phyloP scores from a whole-genome alignment of 2,329 filamentous ascomycete genomes.

The Hymenotorrendiella dingleyae region DNA sequence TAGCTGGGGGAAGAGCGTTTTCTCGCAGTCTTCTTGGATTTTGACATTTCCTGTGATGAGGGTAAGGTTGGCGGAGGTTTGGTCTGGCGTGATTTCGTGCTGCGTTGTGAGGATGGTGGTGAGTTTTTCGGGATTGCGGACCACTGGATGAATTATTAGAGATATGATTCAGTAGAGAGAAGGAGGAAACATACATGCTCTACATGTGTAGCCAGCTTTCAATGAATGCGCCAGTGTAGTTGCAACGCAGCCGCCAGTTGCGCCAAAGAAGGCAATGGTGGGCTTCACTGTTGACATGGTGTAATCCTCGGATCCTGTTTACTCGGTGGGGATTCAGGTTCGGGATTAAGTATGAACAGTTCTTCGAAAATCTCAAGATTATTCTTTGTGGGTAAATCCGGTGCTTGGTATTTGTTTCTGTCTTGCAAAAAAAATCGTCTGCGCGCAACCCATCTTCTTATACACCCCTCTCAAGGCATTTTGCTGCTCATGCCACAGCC shows the following conservation, averaged over 20 bases:
- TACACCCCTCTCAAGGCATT: too few relatives aligned
- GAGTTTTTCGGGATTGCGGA: slow-evolving; percentile 45
- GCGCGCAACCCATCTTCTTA: too few relatives aligned
- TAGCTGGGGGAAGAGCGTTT: slow-evolving; percentile 29
- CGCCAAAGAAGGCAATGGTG: slow-evolving; percentile 12
- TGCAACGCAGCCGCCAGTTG: slow-evolving; percentile 7
- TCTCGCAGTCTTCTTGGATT: slow-evolving; percentile 34
- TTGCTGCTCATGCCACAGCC: too few relatives aligned
- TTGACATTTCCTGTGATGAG: slow-evolving; percentile 44
- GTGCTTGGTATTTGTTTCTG: too few relatives aligned
- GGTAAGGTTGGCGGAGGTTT: slow-evolving; percentile 32
- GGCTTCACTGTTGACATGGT: too few relatives aligned
- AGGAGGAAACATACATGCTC: slow-evolving; percentile 28
- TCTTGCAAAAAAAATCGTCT: too few relatives aligned
- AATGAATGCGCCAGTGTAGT: slow-evolving; percentile 20
- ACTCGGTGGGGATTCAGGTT: too few relatives aligned
- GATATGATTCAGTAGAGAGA: not conserved
- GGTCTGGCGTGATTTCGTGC: slow-evolving; percentile 1
- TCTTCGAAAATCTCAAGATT: too few relatives aligned
- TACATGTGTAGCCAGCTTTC: slow-evolving; percentile 29
- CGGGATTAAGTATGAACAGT: too few relatives aligned
- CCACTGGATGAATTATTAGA: slow-evolving; percentile 29
- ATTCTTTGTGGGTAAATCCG: too few relatives aligned
- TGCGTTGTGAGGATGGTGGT: slow-evolving; percentile 29
- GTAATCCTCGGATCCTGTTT: too few relatives aligned